Evolutionary conservation across 192 early-diverging fungal species (phyloP), one percentile per base, ranked within the genome.

Genomic region (Lobosporangium transversale): DNA sequence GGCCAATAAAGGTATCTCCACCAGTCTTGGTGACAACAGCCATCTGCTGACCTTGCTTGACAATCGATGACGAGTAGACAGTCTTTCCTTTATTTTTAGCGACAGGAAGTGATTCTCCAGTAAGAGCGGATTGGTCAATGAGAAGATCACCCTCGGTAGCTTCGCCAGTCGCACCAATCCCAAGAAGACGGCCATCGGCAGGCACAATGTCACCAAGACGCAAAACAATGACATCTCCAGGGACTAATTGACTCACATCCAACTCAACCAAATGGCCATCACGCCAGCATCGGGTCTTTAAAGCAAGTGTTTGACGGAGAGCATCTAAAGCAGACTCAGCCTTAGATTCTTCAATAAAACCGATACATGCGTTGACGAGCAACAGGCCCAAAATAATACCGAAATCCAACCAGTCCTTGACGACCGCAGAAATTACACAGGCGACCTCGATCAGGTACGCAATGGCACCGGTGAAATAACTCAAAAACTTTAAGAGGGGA

Each of bases 131-230:
- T 81, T 98, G 94, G 82, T 98, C 96, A 59, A 98, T 92, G 74
- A 91, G 86, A 24, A 98, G 86, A 35, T 87, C 81, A 61, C 85
- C 84, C 64, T 95, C 94, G 45, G 91, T 87, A 9, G 85, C 70
- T 70, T 94, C 94, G 60, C 91, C 91, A 35, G 88, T 90, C 10
- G 88, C 90, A 54, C 86, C 89, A 54, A 94, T 84, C 27, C 92
- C 93, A 17, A 94, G 81, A 61, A 95, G 76, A 35, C 94, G 91
- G 33, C 85, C 91, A 75, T 98, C 96, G 21, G 96, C 96, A 35
- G 96, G 96, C 54, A 98, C 83, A 62, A 98, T 96, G 79, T 98
- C 96, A 69, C 96, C 96, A 65, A 96, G 86, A 71, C 94, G 93
- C 40, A 98, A 86, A 5, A 91, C 90, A 65, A 98, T 92, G 44